These are phyloP conservation scores for Phragmites australis DNA, from an alignment of 176 grass and related monocot species.

Conservation along the genomic window DNA sequence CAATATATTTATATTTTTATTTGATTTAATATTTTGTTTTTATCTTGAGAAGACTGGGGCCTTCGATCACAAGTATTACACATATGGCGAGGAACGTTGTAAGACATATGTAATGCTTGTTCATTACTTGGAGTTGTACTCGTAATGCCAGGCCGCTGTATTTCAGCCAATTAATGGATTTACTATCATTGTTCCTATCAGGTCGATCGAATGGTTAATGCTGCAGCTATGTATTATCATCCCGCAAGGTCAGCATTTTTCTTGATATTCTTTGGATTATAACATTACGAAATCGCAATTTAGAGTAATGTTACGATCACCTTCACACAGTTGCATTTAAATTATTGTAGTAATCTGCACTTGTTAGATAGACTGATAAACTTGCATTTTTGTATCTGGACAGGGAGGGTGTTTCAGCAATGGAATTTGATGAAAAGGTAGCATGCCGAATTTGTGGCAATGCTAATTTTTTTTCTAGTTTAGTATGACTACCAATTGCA, in stretches of 20 bases:
- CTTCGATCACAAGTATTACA: slow-evolving; percentile 66
- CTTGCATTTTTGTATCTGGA: slow-evolving; percentile 42
- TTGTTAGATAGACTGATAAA: slow-evolving; percentile 16
- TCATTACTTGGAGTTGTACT: not conserved
- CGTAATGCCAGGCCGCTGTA: slow-evolving; percentile 3
- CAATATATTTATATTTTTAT: slow-evolving; percentile 5
- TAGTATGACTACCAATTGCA: not conserved
- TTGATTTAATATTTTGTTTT: slow-evolving; percentile 20
- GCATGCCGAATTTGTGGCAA: slow-evolving; percentile 10
- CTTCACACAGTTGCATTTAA: slow-evolving; percentile 15
- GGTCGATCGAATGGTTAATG: slow-evolving; percentile 45
- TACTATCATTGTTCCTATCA: slow-evolving; percentile 34
- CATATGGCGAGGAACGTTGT: slow-evolving; percentile 39
- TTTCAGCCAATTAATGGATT: slow-evolving; percentile 29
- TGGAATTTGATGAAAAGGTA: slow-evolving; percentile 96
- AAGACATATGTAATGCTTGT: slow-evolving; percentile 61
- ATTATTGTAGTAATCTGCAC: slow-evolving; percentile 2
- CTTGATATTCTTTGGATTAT: slow-evolving; percentile 3
- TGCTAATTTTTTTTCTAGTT: slow-evolving; percentile 35
- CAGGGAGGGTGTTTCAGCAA: slow-evolving; percentile 70
- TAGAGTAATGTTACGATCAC: not conserved
- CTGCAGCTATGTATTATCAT: slow-evolving; percentile 37
- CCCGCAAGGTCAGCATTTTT: slow-evolving; percentile 44
- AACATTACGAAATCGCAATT: slow-evolving; percentile 4
- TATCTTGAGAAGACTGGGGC: slow-evolving; percentile 48